phyloP scores from a whole-genome alignment of 768 basidiomycete species.

The Sistotremastrum niveocremeum region DNA sequence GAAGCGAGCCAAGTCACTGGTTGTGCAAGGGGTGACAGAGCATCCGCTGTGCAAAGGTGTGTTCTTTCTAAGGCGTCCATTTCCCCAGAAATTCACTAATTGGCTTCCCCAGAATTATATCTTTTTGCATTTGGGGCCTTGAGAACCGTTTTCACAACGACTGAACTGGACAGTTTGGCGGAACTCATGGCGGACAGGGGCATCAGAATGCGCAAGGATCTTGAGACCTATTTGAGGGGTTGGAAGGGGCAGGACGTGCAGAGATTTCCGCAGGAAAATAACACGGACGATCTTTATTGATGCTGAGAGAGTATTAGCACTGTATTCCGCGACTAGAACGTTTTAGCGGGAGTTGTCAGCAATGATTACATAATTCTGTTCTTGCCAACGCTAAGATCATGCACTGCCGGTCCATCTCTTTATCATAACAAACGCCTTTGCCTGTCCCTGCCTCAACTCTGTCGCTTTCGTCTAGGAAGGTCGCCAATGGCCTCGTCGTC shows the following conservation, averaged over 20 bases:
- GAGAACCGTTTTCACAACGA: slow-evolving; percentile 42
- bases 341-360: neutral
- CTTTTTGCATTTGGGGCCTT: slow-evolving; percentile 64
- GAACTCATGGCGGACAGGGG: slow-evolving; percentile 72
- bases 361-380: too few species aligned
- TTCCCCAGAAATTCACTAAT: slow-evolving; percentile 4
- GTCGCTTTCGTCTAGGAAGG: too few species aligned
- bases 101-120: slow-evolving; percentile 45
- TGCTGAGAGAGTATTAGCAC: too few species aligned
- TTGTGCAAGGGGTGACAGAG: slow-evolving; percentile 63
- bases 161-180: slow-evolving; percentile 47
- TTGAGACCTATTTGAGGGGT: slow-evolving; percentile 44
- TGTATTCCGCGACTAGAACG: neutral
- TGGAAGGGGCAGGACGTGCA: slow-evolving; percentile 20
- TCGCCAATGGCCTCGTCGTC: too few species aligned
- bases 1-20: slow-evolving; percentile 50
- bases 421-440: too few species aligned
- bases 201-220: slow-evolving; percentile 42
- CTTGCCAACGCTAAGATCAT: too few species aligned
- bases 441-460: too few species aligned
- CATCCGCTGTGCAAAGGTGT: slow-evolving; percentile 67
- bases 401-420: too few species aligned
- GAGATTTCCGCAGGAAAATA: too few species aligned
- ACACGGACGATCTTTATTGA: too few species aligned
- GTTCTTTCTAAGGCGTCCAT: slow-evolving; percentile 4